phyloP scores from a whole-genome alignment of 75 land plant genomes.

The Gnetum montanum region DNA sequence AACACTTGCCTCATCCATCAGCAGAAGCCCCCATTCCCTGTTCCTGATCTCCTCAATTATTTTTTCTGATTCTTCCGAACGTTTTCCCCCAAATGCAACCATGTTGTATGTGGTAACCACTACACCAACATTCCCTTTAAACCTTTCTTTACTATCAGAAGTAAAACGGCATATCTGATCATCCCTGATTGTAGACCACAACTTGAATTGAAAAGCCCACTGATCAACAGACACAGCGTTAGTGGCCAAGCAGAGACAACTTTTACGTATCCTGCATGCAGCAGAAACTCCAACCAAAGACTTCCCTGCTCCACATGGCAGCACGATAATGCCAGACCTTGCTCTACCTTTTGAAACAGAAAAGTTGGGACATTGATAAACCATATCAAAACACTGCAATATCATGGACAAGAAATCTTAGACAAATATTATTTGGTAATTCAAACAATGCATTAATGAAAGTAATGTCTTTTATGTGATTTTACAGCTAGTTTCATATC shows the following conservation, averaged over 20 bases:
- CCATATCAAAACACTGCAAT: no score
- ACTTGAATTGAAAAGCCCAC: slow-evolving; percentile 97
- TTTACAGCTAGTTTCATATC: no score
- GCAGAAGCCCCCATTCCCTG: slow-evolving; percentile 98
- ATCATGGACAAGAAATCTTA: no score
- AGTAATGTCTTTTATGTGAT: no score
- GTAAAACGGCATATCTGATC: slow-evolving; percentile 97
- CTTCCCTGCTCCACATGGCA: slow-evolving; percentile 98
- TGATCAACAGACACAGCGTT: slow-evolving; percentile 99
- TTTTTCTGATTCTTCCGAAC: slow-evolving; percentile 97
- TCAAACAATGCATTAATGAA: no score
- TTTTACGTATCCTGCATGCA: slow-evolving; percentile 76
- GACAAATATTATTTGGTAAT: no score
- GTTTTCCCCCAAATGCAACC: slow-evolving; percentile 98
- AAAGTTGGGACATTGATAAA: neutral
- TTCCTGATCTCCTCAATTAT: slow-evolving; percentile 95
- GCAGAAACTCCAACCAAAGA: slow-evolving; percentile 97
- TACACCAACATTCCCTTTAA: slow-evolving; percentile 87
- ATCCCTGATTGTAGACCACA: slow-evolving; percentile 91
- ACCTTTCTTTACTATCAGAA: slow-evolving; percentile 94
- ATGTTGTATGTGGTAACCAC: slow-evolving; percentile 97
- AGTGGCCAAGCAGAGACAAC: slow-evolving; percentile 93
- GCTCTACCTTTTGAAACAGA: slow-evolving; percentile 68
- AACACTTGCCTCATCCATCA: slow-evolving; percentile 91
- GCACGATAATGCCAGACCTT: slow-evolving; percentile 96